Evolutionary conservation across 495 filamentous ascomycete genomes (phyloP).

Genomic region (Xylaria curta): DNA sequence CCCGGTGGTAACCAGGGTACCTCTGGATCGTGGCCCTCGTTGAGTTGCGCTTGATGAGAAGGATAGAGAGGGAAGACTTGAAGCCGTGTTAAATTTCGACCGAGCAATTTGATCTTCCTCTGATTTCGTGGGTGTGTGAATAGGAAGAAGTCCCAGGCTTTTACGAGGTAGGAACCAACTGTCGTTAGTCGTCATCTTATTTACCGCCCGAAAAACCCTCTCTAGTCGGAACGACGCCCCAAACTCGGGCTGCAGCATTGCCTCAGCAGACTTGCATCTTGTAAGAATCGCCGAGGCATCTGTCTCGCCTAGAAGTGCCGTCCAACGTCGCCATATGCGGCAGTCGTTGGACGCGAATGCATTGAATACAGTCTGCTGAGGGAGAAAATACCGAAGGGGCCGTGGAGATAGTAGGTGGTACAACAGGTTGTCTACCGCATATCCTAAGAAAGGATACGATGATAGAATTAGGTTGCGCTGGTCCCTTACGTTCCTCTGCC

Average conservation of each 20-base stretch:
- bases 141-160: not conserved
- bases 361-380: slow-evolving; percentile 40
- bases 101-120: not conserved
- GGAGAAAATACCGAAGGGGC: slow-evolving; percentile 44
- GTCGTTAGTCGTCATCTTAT: slow-evolving; percentile 19
- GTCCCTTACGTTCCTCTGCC: slow-evolving; percentile 27
- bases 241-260: slow-evolving; percentile 42
- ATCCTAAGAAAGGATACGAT: slow-evolving; percentile 46
- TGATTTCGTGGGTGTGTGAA: not conserved
- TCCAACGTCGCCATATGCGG: slow-evolving; percentile 48
- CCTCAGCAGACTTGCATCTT: slow-evolving; percentile 25
- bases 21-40: slow-evolving; percentile 18
- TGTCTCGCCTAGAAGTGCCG: slow-evolving; percentile 39
- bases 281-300: slow-evolving; percentile 37
- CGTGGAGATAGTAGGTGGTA: slow-evolving; percentile 44
- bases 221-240: slow-evolving; percentile 38
- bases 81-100: not conserved
- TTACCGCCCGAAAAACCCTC: slow-evolving; percentile 19
- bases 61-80: not conserved
- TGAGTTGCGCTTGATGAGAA: not conserved
- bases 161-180: slow-evolving; percentile 18
- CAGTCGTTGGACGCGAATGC: slow-evolving; percentile 36
- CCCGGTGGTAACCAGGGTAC: not conserved
- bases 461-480: slow-evolving; percentile 41
- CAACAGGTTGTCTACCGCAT: slow-evolving; percentile 45